These are phyloP conservation scores for Odontarrhena argentea DNA, from an alignment of 345 rosid genomes.

Conservation along the genomic window DNA sequence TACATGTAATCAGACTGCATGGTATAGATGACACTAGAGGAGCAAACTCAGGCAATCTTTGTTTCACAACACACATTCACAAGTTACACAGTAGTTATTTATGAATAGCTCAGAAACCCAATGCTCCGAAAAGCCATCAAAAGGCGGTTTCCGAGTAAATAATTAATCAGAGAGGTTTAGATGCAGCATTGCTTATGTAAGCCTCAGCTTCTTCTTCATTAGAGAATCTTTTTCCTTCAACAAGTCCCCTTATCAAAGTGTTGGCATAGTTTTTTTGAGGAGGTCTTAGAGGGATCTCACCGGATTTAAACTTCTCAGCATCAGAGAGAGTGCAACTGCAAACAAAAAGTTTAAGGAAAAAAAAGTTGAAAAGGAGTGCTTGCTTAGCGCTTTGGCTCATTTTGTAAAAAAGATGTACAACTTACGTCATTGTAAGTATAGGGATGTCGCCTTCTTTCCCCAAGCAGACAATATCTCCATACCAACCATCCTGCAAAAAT, in stretches of 20 bases:
- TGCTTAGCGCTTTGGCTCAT: background rate
- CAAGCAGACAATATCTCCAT: slow-evolving; percentile 65
- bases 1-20: no score
- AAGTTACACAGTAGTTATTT: background rate
- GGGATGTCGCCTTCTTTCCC: slow-evolving; percentile 66
- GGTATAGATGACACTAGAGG: no score
- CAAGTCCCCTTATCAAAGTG: slow-evolving; percentile 62
- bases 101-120: slow-evolving; percentile 22
- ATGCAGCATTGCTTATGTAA: slow-evolving; percentile 63
- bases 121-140: background rate
- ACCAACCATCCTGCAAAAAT: slow-evolving; percentile 66
- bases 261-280: slow-evolving; percentile 59
- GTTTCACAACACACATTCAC: slow-evolving; percentile 7
- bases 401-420: background rate
- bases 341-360: slow-evolving; percentile 1
- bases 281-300: slow-evolving; percentile 51
- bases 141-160: slow-evolving; percentile 17
- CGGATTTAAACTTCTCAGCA: slow-evolving; percentile 50
- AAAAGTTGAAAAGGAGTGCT: background rate
- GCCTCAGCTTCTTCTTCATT: slow-evolving; percentile 61
- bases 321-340: slow-evolving; percentile 57
- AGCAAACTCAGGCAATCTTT: background rate
- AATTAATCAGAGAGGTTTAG: slow-evolving; percentile 50
- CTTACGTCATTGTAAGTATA: slow-evolving; percentile 86
- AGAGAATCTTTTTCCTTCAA: slow-evolving; percentile 69